A percentile compares a stretch with the other conserved stretches of the same genome.
phyloP scores from a whole-genome alignment of 768 basidiomycete species.

The Lyophyllum semitale region DNA sequence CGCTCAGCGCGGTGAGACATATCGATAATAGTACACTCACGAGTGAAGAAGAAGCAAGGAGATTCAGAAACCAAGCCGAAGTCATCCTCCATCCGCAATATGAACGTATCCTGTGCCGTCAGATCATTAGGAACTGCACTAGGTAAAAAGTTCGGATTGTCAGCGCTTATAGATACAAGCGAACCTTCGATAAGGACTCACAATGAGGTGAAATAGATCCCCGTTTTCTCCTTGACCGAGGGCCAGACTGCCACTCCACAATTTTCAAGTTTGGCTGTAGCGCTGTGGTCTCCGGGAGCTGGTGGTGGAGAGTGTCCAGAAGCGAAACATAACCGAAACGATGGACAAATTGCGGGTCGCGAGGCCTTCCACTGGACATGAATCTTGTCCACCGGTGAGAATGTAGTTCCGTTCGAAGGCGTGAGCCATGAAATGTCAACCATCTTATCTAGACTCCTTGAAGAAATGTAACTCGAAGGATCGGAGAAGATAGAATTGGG shows the following conservation, averaged over 20 bases:
- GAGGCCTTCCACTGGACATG: conserved; percentile 19
- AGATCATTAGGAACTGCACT: conserved; percentile 7
- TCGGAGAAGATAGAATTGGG: background rate
- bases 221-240: conserved; percentile 17
- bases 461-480: background rate
- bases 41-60: conserved; percentile 24
- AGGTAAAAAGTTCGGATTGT: too few relatives aligned
- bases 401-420: conserved; percentile 12
- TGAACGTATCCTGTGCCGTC: conserved; percentile 5
- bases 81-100: conserved; percentile 22
- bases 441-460: conserved; percentile 1
- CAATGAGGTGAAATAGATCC: conserved; percentile 24
- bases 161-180: background rate
- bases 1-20: background rate
- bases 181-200: conserved; percentile 10
- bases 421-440: conserved; percentile 8
- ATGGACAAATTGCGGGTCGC: conserved; percentile 10
- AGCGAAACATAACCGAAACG: conserved; percentile 20
- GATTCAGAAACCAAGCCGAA: conserved; percentile 23
- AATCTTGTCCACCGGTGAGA: conserved; percentile 17
- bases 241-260: conserved; percentile 27
- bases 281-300: conserved; percentile 1
- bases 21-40: conserved; percentile 18
- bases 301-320: background rate
- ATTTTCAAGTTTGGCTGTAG: background rate